Percentiles rank a stretch among this genome's conserved stretches.
These are phyloP conservation scores for Fusarium nanum DNA, from an alignment of 2,329 filamentous ascomycete species.

Conservation along the genomic window DNA sequence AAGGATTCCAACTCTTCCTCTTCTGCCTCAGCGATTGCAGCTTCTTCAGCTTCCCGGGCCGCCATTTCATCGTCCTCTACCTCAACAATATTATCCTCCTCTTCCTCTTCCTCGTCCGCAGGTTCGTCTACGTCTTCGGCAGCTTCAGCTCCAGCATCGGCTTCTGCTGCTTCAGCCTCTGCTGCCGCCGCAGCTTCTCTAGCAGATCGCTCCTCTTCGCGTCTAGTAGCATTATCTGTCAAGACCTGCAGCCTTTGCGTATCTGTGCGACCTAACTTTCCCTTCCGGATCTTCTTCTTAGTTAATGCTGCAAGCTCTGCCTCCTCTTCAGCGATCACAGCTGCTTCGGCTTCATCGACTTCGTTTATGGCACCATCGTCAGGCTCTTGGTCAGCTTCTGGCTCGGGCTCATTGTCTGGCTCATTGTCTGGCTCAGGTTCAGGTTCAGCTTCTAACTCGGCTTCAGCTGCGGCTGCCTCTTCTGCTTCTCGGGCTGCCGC, in stretches of 20 bases:
- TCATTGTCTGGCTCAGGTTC: constrained; percentile 34
- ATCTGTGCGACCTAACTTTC: constrained; percentile 42
- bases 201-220: constrained; percentile 43
- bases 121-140: constrained; percentile 39
- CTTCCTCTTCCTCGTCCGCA: constrained; percentile 21
- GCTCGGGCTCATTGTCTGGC: no score
- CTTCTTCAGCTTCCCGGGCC: constrained; percentile 41
- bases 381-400: constrained; percentile 44
- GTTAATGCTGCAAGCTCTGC: constrained; percentile 56
- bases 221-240: constrained; percentile 29
- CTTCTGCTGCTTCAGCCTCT: constrained; percentile 15
- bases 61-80: constrained; percentile 12
- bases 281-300: constrained; percentile 53
- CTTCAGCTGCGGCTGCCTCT: constrained; percentile 52
- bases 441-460: constrained; percentile 36
- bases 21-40: constrained; percentile 45
- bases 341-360: constrained; percentile 43
- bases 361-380: constrained; percentile 22
- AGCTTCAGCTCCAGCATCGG: constrained; percentile 39
- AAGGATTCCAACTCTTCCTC: constrained; percentile 56
- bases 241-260: constrained; percentile 35
- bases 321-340: constrained; percentile 47
- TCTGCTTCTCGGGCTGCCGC: constrained; percentile 25
- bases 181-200: constrained; percentile 13
- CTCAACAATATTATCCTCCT: neutral